phyloP scores from a whole-genome alignment of 78 protist species.

The Isochrysis galbana region DNA sequence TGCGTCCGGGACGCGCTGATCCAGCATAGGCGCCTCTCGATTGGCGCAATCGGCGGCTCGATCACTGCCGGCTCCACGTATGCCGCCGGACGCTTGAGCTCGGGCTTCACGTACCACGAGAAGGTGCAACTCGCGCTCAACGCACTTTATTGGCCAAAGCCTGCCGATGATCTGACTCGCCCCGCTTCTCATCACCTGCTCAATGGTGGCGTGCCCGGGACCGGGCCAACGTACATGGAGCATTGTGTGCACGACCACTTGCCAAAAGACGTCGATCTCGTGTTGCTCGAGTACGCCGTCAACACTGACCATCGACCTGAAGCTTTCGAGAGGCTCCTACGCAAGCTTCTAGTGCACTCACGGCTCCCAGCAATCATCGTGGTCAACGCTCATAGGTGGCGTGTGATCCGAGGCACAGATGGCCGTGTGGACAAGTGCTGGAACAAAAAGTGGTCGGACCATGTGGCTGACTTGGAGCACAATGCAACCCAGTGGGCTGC shows the following conservation, averaged over 20 bases:
- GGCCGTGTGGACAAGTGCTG: conserved; percentile 22
- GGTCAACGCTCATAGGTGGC: conserved; percentile 11
- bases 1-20: background rate
- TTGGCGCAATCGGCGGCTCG: background rate
- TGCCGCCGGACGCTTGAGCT: background rate
- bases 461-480: background rate
- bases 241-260: conserved; percentile 12
- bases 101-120: background rate
- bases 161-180: too few relatives aligned
- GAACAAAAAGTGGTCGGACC: background rate
- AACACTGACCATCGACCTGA: background rate
- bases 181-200: background rate
- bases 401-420: background rate
- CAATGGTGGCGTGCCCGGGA: conserved; percentile 21
- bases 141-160: too few relatives aligned
- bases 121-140: background rate
- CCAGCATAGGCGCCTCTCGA: background rate
- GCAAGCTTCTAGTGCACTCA: background rate
- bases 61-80: background rate
- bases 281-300: conserved; percentile 9
- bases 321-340: background rate
- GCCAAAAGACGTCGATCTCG: background rate
- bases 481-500: background rate
- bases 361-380: background rate
- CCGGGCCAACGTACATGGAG: conserved; percentile 21